Conservation (phyloP, 768 basidiomycete genomes). For the Podaxis sp. region DNA sequence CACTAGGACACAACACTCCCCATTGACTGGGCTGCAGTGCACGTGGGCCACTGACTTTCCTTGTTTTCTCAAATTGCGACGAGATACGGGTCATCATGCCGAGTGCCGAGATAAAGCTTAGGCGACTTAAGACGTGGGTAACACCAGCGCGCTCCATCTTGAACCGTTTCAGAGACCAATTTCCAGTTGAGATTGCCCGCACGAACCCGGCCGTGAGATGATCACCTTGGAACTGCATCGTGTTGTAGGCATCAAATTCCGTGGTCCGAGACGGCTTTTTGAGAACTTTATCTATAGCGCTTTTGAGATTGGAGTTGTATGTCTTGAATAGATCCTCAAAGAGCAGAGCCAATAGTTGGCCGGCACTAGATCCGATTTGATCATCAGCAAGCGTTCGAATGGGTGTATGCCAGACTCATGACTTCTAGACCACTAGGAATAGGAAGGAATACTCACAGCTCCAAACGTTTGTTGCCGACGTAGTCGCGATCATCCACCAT, state of each 20-base stretch:
- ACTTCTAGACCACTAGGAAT: background rate
- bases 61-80: slow-evolving; percentile 98
- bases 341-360: slow-evolving; percentile 90
- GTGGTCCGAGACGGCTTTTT: slow-evolving; percentile 94
- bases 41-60: slow-evolving; percentile 97
- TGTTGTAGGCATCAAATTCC: slow-evolving; percentile 93
- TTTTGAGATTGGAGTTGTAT: slow-evolving; percentile 94
- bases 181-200: slow-evolving; percentile 97
- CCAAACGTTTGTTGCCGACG: slow-evolving; percentile 97
- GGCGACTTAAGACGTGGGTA: slow-evolving; percentile 92
- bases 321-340: slow-evolving; percentile 99
- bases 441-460: slow-evolving; percentile 66
- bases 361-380: slow-evolving; percentile 59
- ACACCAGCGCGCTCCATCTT: slow-evolving; percentile 99
- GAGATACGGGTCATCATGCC: slow-evolving; percentile 99
- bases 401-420: background rate
- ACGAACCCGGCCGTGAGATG: slow-evolving; percentile 95
- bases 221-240: slow-evolving; percentile 95
- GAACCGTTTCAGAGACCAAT: slow-evolving; percentile 98
- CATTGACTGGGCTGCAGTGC: slow-evolving; percentile 98
- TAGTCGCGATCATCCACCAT: slow-evolving; percentile 99
- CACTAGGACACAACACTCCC: slow-evolving; percentile 97
- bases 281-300: slow-evolving; percentile 93
- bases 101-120: slow-evolving; percentile 95
- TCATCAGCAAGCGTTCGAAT: slow-evolving; percentile 7